Evolutionary conservation across 305 asterid species (phyloP).

Genomic region (Fraxinus latifolia): DNA sequence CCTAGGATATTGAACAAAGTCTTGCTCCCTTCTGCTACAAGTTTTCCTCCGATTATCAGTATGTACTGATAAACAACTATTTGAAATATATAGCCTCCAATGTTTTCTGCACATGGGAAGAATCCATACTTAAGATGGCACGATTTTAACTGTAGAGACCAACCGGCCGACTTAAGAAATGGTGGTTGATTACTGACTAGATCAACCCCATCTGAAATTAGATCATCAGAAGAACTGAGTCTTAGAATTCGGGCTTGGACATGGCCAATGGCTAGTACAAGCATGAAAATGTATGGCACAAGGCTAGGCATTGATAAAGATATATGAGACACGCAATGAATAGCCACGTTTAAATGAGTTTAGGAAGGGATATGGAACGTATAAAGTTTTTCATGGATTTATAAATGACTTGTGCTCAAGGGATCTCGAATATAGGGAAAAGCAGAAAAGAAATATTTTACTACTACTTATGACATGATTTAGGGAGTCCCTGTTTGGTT

Average conservation of each 20-base stretch:
- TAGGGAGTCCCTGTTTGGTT: background rate
- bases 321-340: background rate
- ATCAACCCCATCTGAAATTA: conserved; percentile 35
- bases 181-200: conserved; percentile 12
- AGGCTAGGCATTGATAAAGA: conserved; percentile 26
- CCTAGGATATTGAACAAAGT: conserved; percentile 32
- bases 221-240: conserved; percentile 14
- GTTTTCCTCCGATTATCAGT: conserved; percentile 31
- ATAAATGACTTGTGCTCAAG: background rate
- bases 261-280: background rate
- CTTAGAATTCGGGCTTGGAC: conserved; percentile 29
- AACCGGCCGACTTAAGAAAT: background rate
- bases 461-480: background rate
- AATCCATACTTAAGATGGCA: conserved; percentile 35
- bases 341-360: background rate
- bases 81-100: conserved; percentile 35
- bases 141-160: background rate
- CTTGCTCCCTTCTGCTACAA: conserved; percentile 32
- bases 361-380: background rate
- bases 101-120: conserved; percentile 41
- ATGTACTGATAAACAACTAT: conserved; percentile 33
- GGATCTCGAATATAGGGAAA: background rate
- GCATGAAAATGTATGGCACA: conserved; percentile 3
- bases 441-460: background rate
- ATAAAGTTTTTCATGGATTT: background rate